Conservation (phyloP, 2,329 filamentous ascomycete species). For the Fusarium sp. region DNA sequence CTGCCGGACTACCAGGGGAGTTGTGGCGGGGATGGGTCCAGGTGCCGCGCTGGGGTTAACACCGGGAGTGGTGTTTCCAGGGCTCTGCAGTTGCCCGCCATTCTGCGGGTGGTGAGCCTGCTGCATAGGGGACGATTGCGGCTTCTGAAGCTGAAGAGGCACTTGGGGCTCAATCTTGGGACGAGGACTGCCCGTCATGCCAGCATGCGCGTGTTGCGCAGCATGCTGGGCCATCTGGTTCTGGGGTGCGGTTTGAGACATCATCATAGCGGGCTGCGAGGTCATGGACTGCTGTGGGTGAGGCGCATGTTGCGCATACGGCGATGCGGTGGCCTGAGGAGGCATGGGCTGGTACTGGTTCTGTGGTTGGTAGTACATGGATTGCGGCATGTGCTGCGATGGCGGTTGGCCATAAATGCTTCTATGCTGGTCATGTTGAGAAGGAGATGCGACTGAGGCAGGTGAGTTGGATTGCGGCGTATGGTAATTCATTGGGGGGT, state of each 20-base stretch:
- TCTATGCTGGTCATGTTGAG: constrained; percentile 88
- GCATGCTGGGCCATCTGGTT: constrained; percentile 68
- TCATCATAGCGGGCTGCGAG: constrained; percentile 72
- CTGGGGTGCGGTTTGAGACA: constrained; percentile 67
- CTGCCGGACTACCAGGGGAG: constrained; percentile 90
- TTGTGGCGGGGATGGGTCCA: constrained; percentile 95
- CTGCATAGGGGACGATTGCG: constrained; percentile 55
- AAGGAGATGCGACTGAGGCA: constrained; percentile 89
- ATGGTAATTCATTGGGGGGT: constrained; percentile 90
- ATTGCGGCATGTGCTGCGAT: constrained; percentile 79
- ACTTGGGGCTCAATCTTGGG: constrained; percentile 71
- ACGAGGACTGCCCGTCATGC: constrained; percentile 69
- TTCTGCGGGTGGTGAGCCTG: constrained; percentile 51
- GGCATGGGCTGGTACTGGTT: constrained; percentile 73
- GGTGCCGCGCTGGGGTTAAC: constrained; percentile 92
- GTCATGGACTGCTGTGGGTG: constrained; percentile 65
- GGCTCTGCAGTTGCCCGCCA: constrained; percentile 52
- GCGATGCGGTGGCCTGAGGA: constrained; percentile 66
- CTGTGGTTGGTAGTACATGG: constrained; percentile 78
- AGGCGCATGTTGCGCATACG: constrained; percentile 67
- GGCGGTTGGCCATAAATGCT: constrained; percentile 84
- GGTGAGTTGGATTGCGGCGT: constrained; percentile 96
- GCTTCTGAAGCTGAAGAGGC: constrained; percentile 68
- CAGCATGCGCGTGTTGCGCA: constrained; percentile 63
- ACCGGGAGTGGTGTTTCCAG: constrained; percentile 54